Evolutionary conservation across 73 alveolate genomes (phyloP).

Genomic region (Symbiodinium natans): DNA sequence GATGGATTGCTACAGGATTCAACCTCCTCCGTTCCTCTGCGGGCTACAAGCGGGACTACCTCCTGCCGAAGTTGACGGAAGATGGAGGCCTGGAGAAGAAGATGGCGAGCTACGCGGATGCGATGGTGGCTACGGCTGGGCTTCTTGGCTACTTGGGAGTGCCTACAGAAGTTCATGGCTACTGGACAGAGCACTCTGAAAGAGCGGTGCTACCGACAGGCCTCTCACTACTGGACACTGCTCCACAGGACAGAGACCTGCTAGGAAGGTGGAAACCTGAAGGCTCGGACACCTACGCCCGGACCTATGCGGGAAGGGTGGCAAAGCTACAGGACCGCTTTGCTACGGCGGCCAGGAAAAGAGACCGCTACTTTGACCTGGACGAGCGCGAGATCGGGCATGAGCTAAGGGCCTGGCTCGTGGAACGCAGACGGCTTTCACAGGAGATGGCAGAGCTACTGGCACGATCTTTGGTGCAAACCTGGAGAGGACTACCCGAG

Average conservation of each 20-base stretch:
- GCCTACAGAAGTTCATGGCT: background rate
- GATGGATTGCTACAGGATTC: background rate
- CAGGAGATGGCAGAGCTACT: background rate
- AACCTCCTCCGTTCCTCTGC: background rate
- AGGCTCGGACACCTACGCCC: background rate
- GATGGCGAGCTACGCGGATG: background rate
- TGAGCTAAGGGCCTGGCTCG: background rate
- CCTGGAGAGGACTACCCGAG: too few species aligned
- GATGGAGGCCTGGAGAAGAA: background rate
- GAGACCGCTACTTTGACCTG: background rate
- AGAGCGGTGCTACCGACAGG: background rate
- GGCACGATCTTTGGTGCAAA: background rate
- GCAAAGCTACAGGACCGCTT: background rate
- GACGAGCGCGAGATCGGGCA: background rate
- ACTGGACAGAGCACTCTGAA: constrained; percentile 28
- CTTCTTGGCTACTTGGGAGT: background rate
- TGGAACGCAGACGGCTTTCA: background rate
- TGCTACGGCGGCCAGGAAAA: background rate
- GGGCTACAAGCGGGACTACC: background rate
- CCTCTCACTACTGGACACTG: background rate
- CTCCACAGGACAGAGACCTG: background rate
- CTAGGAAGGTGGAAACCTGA: constrained; percentile 10
- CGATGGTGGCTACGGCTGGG: background rate
- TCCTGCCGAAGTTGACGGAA: background rate
- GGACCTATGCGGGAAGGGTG: background rate